phyloP scores from a whole-genome alignment of 2,329 filamentous ascomycete genomes.

The Mycogone perniciosa region DNA sequence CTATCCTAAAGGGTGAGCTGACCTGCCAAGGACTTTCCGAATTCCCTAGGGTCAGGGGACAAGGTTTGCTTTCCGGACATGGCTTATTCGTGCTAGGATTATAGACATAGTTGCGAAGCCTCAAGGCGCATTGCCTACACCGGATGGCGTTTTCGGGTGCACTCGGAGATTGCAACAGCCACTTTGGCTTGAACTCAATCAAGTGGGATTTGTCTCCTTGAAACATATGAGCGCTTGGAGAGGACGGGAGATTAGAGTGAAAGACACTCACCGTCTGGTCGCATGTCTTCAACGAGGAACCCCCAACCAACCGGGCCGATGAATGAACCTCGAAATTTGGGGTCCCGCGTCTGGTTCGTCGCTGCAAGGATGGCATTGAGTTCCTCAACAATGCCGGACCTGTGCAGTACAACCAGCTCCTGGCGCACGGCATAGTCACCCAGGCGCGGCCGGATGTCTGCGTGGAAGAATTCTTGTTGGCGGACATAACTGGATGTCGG shows the following conservation, averaged over 20 bases:
- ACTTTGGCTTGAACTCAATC: slow-evolving; percentile 79
- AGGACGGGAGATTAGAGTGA: background rate
- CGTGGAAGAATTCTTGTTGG: slow-evolving; percentile 32
- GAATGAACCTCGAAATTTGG: slow-evolving; percentile 43
- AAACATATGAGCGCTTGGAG: slow-evolving; percentile 9
- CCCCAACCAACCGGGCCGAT: slow-evolving; percentile 54
- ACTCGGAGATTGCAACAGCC: slow-evolving; percentile 69
- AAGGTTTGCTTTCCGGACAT: slow-evolving; percentile 43
- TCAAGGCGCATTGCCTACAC: slow-evolving; percentile 68
- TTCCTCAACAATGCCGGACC: slow-evolving; percentile 31
- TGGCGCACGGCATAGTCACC: slow-evolving; percentile 30
- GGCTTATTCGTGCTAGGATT: slow-evolving; percentile 28
- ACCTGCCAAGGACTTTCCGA: slow-evolving; percentile 39
- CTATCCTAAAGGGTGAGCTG: slow-evolving; percentile 36
- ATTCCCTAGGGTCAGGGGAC: slow-evolving; percentile 59
- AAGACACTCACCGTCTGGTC: slow-evolving; percentile 24
- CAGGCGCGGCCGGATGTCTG: slow-evolving; percentile 29
- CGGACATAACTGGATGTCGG: slow-evolving; percentile 32
- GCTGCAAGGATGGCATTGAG: slow-evolving; percentile 49
- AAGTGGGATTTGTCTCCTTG: slow-evolving; percentile 33
- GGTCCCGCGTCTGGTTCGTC: slow-evolving; percentile 39
- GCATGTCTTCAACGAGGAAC: slow-evolving; percentile 70
- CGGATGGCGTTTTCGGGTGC: slow-evolving; percentile 57
- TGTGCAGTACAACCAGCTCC: slow-evolving; percentile 32
- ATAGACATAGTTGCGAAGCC: slow-evolving; percentile 30